phyloP scores from a whole-genome alignment of 73 alveolate species.

The Halteria grandinella region DNA sequence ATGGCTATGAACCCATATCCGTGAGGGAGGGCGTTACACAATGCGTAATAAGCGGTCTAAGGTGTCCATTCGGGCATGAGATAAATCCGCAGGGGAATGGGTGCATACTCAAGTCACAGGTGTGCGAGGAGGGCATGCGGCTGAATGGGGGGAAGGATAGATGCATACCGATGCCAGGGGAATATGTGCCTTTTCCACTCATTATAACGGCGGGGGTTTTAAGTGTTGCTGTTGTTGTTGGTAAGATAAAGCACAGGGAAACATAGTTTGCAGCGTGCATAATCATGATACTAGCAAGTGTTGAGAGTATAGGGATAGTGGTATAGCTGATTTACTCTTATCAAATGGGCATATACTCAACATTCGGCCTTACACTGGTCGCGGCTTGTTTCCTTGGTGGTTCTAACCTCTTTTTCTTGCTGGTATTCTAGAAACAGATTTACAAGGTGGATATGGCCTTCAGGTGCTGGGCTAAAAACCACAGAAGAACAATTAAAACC shows the following conservation, averaged over 20 bases:
- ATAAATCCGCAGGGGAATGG: constrained; percentile 48
- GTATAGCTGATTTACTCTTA: not conserved
- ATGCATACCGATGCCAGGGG: constrained; percentile 67
- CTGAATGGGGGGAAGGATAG: constrained; percentile 45
- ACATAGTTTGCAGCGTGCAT: constrained; percentile 13
- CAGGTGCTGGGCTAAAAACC: constrained; percentile 49
- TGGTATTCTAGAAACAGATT: constrained; percentile 1
- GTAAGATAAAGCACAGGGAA: constrained; percentile 40
- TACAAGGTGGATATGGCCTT: constrained; percentile 31
- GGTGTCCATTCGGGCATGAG: constrained; percentile 66
- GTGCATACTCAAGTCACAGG: constrained; percentile 42
- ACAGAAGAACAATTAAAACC: not conserved
- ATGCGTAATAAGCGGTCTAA: constrained; percentile 56
- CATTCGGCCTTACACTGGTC: constrained; percentile 11
- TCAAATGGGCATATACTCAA: constrained; percentile 15
- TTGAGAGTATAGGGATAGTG: constrained; percentile 35
- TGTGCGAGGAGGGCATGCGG: constrained; percentile 47
- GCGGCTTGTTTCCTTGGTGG: constrained; percentile 13
- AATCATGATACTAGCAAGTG: not conserved
- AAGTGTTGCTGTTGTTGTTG: not conserved
- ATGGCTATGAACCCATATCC: constrained; percentile 38
- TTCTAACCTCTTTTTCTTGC: constrained; percentile 17
- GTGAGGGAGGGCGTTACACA: not conserved
- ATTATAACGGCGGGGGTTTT: not conserved
- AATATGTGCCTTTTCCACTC: constrained; percentile 60